These are phyloP conservation scores for Phlyctochytrium bullatum DNA, from an alignment of 192 early-diverging fungal species.

Conservation along the genomic window DNA sequence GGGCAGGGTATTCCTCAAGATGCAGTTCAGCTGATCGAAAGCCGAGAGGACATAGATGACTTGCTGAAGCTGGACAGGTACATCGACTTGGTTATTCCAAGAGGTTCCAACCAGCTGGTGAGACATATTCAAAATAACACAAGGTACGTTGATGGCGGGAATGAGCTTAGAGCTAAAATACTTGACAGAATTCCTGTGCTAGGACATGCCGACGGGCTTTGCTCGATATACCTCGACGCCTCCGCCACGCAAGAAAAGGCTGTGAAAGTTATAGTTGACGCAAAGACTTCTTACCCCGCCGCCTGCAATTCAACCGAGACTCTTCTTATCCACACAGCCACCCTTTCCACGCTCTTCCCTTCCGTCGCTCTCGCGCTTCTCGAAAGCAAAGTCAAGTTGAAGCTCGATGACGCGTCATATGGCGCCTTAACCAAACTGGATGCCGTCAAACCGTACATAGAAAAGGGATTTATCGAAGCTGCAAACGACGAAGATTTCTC, in stretches of 20 bases:
- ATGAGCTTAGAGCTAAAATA: too few relatives aligned
- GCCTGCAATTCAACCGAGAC: conserved; percentile 97
- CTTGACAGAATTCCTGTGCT: conserved; percentile 98
- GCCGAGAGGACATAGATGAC: conserved; percentile 82
- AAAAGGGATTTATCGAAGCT: conserved; percentile 9
- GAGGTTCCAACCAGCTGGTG: conserved; percentile 90
- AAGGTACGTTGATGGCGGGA: too few relatives aligned
- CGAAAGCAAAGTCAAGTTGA: conserved; percentile 57
- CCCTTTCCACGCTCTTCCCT: conserved; percentile 38
- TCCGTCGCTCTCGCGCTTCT: conserved; percentile 60
- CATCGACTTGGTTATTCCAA: conserved; percentile 94
- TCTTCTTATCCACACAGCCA: conserved; percentile 73
- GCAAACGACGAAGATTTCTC: conserved; percentile 68
- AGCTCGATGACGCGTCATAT: conserved; percentile 55
- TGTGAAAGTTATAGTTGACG: conserved; percentile 78
- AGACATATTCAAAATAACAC: conserved; percentile 31
- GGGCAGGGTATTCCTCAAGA: conserved; percentile 54
- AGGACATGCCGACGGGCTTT: conserved; percentile 98
- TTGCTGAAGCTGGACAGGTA: conserved; percentile 86
- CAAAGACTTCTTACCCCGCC: conserved; percentile 91
- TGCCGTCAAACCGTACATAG: conserved; percentile 10
- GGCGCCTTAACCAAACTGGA: conserved; percentile 21
- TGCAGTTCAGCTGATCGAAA: conserved; percentile 85
- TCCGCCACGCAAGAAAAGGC: conserved; percentile 78
- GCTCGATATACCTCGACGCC: conserved; percentile 86